Evolutionary conservation across 805 yeast genomes (phyloP), one percentile per base, ranked within the genome.

Genomic region (Candida awuae): DNA sequence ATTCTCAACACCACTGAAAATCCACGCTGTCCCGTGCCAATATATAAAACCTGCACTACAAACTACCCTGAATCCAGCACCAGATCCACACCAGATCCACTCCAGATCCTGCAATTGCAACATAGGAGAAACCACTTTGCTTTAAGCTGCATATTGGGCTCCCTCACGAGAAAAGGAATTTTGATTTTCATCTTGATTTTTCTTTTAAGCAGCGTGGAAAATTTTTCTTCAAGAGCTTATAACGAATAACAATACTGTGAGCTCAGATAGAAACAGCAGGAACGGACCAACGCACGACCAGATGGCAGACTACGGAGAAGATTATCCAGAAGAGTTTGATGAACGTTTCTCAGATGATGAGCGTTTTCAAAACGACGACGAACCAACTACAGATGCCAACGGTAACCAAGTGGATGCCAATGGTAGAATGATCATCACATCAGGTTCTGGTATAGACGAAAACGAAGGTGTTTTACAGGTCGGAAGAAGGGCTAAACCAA

Each of bases 341-440:
- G 54, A 46, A 13, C 55, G 53, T 17, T 47, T 55, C 39, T 86
- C 83, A 53, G 65, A 57, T 14, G 58, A 54, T 31, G 59, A 58
- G 32, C 52, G 51, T 22, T 65, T 59, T 34, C 56, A 55, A 33
- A 58, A 50, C 22, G 54, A 54, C 28, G 56, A 52, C 35, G 65
- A 28, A 7, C 17, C 20, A 2, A 32, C 23, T 16, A 37, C 36
- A 20, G 29, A 28, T 27, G 35, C 33, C 26, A 38, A 40, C 17
- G 50, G 37, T 21, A 67, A 70, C 32, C 74, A 71, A 31, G 71
- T 58, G 29, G 75, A 68, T 27, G 40, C 45, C 18, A 64, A 70
- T 12, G 83, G 92, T 31, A 85, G 85, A 8, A 53, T 69, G 37
- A 80, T 86, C 36, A 71, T 80, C 14, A 73, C 70, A 13, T 40